Evolutionary conservation across 75 land plant genomes (phyloP), one percentile per base, ranked within the genome.

Genomic region (Sequoia sempervirens): DNA sequence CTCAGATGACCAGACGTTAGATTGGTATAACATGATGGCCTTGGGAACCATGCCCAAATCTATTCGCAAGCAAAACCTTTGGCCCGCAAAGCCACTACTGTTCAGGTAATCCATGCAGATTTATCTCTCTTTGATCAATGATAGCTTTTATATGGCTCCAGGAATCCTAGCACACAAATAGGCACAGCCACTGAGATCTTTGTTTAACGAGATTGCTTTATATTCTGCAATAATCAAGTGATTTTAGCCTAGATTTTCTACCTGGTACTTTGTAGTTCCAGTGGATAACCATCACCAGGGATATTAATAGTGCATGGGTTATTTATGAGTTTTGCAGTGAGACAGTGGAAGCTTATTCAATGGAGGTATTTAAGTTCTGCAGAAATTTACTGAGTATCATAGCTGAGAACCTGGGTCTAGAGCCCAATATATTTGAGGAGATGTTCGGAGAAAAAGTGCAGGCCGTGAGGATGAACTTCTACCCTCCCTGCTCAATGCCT

Each of bases 21-120:
- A 93, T 53, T 91, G 95, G 95, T 91, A 88, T 81, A 87, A 93
- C 90, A 91, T 93, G 95, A 85, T 91, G 73, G 93, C 93, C 11
- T 90, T 90, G 37, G 91, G 87, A 1, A 58, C 90, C 64, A 85
- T 86, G 41, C 95, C 95, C 2, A 68, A 83, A 18, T 85, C 18
- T 50, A 83, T 87, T 1, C 88, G 91, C 69, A 87, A 88, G 80
- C 89, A 91, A 26, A 86, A 87, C 80, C 88, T 91, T 5, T 86
- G 89, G 88, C 87, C 89, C 12, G 85, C 88, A 6, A 84, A 83
- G 1, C 93, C 93, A 3, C 40, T 75, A 4, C 37, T 81, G n/a
- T 87, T 90, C 83, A 92, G 93, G 93, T 92, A 79, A 82, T 34
- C 26, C 11, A 2, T 43, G 1, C 54, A 52, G 54, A 13, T 52